Percentiles rank a stretch among this genome's conserved stretches.
Conservation (phyloP, 2,329 filamentous ascomycete species). For the Chaetomium sp. region DNA sequence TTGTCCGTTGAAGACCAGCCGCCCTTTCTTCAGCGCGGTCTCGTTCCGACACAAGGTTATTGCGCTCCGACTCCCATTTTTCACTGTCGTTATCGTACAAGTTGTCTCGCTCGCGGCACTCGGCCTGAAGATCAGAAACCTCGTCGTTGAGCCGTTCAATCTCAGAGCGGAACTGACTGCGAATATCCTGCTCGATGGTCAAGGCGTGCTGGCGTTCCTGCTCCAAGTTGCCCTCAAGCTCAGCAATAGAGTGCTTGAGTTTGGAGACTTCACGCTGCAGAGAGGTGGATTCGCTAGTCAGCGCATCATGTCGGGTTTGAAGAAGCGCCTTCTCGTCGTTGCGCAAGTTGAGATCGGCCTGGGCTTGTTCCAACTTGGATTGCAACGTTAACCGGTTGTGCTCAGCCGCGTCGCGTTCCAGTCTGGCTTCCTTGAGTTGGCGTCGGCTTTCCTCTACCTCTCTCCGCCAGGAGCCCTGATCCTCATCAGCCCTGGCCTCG, state of each 20-base stretch:
- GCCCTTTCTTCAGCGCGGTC: conserved; percentile 62
- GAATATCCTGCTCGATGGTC: conserved; percentile 55
- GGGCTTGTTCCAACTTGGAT: conserved; percentile 47
- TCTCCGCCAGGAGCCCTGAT: conserved; percentile 39
- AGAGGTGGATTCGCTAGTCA: conserved; percentile 59
- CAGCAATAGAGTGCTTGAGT: conserved; percentile 40
- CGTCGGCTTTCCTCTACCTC: conserved; percentile 40
- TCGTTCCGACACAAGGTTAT: conserved; percentile 58
- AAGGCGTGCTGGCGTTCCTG: conserved; percentile 52
- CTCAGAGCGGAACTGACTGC: conserved; percentile 47
- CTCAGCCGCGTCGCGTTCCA: conserved; percentile 37
- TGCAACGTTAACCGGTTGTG: conserved; percentile 35
- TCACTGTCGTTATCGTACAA: conserved; percentile 65
- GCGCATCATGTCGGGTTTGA: conserved; percentile 60
- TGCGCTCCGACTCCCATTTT: conserved; percentile 63
- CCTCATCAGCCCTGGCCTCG: conserved; percentile 40
- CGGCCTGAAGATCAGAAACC: conserved; percentile 56
- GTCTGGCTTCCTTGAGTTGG: conserved; percentile 38
- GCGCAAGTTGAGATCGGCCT: conserved; percentile 53
- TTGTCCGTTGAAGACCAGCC: conserved; percentile 59
- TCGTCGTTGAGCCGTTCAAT: conserved; percentile 52
- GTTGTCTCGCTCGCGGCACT: conserved; percentile 63
- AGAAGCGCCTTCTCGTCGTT: conserved; percentile 63
- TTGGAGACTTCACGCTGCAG: conserved; percentile 57
- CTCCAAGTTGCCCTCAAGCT: conserved; percentile 43